Evolutionary conservation across 306 rosid species (phyloP), one percentile per base, ranked within the genome.

Genomic region (Prunus campanulata): DNA sequence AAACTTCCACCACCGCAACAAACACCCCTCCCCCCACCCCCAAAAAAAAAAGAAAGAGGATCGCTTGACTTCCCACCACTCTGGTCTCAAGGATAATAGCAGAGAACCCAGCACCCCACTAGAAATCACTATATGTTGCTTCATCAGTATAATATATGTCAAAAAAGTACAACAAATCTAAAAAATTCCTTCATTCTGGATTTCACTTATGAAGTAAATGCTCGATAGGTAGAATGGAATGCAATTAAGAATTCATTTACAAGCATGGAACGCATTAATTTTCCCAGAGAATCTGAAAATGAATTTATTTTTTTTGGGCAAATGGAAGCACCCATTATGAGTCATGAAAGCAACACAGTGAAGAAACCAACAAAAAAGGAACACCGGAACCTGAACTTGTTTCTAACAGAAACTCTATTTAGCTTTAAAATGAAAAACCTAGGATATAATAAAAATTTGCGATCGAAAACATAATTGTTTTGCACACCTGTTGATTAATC

Each of bases 401-500:
- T 22, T 24, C 25, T 5, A 8, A 70, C 8, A 70, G 49, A 25
- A 48, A 35, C 39, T 2, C 20, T 11, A 46, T 44, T 39, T 42
- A 24, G 22, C 15, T 16, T 8, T 4, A 11, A 60, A 57, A 46
- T 68, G n/a, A 22, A 20, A 20, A 47, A 20, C 63, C 56, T 22
- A 57, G 66, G 18, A 22, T 19, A 14, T 6, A 59, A 72, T 14
- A 72, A 57, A 59, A 15, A 46, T 55, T 13, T n/a, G 20, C 12
- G 55, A 24, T 56, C 2, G 16, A 61, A n/a, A 60, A 61, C 32
- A 25, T 74, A 61, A 61, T 49, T 46, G 46, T 0, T 60, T 11
- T 60, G 71, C 81, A 47, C 81, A 95, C 98, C 98, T 95, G 98
- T 79, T 90, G 96, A 86, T 87, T 88, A 71, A 87, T 87, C 80